Evolutionary conservation across 2,329 filamentous ascomycete genomes (phyloP).

Genomic region (Penicillium sp.): DNA sequence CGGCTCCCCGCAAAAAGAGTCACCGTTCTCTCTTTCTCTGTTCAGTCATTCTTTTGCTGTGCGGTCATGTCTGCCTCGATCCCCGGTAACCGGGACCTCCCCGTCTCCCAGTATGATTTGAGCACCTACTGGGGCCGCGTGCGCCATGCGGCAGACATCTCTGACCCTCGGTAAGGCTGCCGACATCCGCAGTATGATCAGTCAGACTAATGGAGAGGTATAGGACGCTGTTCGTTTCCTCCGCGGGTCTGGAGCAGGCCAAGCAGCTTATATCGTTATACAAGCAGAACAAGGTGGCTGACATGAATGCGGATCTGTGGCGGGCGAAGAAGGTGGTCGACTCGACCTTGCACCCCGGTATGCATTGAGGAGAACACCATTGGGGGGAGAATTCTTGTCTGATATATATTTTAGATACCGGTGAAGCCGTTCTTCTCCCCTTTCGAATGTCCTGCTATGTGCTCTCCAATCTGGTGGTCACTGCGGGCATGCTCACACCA

Average conservation of each 20-base stretch:
- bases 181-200: neutral
- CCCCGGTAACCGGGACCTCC: slow-evolving; percentile 71
- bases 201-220: slow-evolving; percentile 8
- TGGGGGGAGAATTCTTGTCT: neutral
- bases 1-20: slow-evolving; percentile 21
- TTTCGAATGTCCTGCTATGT: slow-evolving; percentile 98
- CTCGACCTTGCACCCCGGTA: slow-evolving; percentile 92
- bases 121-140: slow-evolving; percentile 93
- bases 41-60: slow-evolving; percentile 11
- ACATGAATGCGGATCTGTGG: slow-evolving; percentile 91
- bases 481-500: slow-evolving; percentile 93
- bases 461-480: slow-evolving; percentile 88
- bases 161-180: slow-evolving; percentile 82
- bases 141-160: slow-evolving; percentile 78
- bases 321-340: slow-evolving; percentile 95
- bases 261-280: slow-evolving; percentile 78
- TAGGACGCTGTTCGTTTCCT: slow-evolving; percentile 81
- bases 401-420: slow-evolving; percentile 63
- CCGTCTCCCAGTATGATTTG: slow-evolving; percentile 87
- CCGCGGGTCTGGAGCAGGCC: slow-evolving; percentile 73
- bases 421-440: slow-evolving; percentile 82
- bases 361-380: slow-evolving; percentile 17
- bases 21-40: slow-evolving; percentile 8
- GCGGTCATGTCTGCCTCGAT: slow-evolving; percentile 56
- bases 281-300: slow-evolving; percentile 71